phyloP scores from a whole-genome alignment of 2,329 filamentous ascomycete species.

The Sarocladium kiliense region DNA sequence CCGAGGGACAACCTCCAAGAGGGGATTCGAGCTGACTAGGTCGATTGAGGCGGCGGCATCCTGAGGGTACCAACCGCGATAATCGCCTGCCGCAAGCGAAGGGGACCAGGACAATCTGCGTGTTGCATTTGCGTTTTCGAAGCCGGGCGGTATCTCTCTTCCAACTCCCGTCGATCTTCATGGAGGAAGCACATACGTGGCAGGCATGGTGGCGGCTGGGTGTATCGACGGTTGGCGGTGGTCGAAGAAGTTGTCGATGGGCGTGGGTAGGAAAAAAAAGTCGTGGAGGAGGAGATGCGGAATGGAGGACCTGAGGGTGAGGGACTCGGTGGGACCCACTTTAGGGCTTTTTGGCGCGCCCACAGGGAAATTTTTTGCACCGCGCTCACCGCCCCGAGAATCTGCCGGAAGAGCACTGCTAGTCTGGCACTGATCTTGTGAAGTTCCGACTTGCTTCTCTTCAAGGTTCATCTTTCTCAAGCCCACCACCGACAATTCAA shows the following conservation, averaged over 20 bases:
- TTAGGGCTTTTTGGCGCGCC: constrained; percentile 14
- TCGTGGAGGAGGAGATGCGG: constrained; percentile 5
- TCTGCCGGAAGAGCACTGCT: constrained; percentile 17
- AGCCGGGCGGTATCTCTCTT: constrained; percentile 34
- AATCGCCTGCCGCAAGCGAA: constrained; percentile 58
- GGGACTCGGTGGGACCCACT: constrained; percentile 12
- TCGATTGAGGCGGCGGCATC: constrained; percentile 21
- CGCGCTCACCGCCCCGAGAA: constrained; percentile 24
- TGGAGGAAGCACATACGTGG: constrained; percentile 47
- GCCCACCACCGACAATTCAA: constrained; percentile 19
- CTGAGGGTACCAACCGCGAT: constrained; percentile 22
- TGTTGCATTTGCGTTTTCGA: constrained; percentile 32
- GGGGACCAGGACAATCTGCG: constrained; percentile 79
- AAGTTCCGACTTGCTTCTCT: not conserved
- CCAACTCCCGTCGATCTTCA: constrained; percentile 29
- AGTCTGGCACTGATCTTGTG: constrained; percentile 16
- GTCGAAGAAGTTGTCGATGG: constrained; percentile 10
- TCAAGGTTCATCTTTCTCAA: constrained; percentile 15
- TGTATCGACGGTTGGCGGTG: constrained; percentile 30
- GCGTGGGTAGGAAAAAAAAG: constrained; percentile 9
- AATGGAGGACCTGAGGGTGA: not conserved
- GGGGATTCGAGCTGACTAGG: constrained; percentile 70
- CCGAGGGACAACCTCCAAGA: constrained; percentile 57
- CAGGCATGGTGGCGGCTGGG: constrained; percentile 35
- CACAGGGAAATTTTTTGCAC: constrained; percentile 18